Base-by-base conservation (phyloP, 2,329 filamentous ascomycete genomes). In the Colletotrichum cordylinicola region DNA sequence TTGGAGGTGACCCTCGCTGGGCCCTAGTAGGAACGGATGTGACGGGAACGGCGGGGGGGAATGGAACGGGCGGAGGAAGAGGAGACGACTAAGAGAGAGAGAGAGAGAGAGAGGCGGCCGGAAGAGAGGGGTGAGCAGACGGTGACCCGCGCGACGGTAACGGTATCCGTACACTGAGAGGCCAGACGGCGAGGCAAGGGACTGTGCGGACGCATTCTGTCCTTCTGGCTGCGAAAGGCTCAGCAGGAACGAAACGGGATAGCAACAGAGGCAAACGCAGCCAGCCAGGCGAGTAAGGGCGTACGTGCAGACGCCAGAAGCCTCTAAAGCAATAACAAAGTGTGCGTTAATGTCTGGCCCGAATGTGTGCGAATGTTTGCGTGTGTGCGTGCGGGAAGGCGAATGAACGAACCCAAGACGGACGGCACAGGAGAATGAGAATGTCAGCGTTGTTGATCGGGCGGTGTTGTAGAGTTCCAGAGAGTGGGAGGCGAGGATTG, bases 11-110 rank as follows among this genome's bases (percentile, higher is more conserved):
- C 70, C 70, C 69, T 71, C 58, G 37, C 56, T 69, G 70, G 43
- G 64, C 70, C 74, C 69, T 75, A 72, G 69, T 43, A 72, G 37
- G 56, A 56, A 58, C 62, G 62, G 68, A 72, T 72, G 52, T 67
- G 72, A 75, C 68, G 73, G 73, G 73, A 72, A 43, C 48, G 67
- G 71, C 37, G 72, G 27, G 62, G 62, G 43, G 69, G 61, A 65
- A 43, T 24, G 35, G 18, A 27, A 61, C 24, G 39, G 39, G 48
- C 27, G 35, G 62, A 29, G 43, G 69, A 71, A 62, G 37, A n/a
- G 37, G 55, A 58, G 21, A 58, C 43, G 55, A 18, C 55, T 16
- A 24, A 16, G 55, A 58, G 21, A 21, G n/a, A 27, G 21, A 18
- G 55, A 16, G 27, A n/a, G 16, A 9, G 15, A 29, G 18, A 48